phyloP scores from a whole-genome alignment of 1,139 yeast genomes.

The Saccharomycopsis hybrid region DNA sequence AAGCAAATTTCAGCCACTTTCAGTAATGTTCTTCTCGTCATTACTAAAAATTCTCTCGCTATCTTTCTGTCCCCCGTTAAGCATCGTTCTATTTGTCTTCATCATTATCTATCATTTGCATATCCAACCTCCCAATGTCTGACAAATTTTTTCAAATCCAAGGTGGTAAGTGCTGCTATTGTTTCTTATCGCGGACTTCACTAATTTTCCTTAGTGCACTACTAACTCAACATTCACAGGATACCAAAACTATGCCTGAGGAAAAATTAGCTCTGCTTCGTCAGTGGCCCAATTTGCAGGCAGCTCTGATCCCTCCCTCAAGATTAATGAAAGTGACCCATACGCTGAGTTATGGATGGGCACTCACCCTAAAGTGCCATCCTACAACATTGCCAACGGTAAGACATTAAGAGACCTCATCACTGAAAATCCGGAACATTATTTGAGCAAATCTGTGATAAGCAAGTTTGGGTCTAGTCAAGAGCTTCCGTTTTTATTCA shows the following conservation, averaged over 20 bases:
- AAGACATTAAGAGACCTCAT: conserved; percentile 61
- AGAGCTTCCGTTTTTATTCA: conserved; percentile 86
- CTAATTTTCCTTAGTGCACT: no score
- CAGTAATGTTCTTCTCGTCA: no score
- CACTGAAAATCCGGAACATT: conserved; percentile 46
- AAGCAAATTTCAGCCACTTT: no score
- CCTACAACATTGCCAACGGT: conserved; percentile 50
- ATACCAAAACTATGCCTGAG: conserved; percentile 76
- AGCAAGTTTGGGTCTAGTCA: conserved; percentile 51
- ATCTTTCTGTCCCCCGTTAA: no score
- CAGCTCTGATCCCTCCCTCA: conserved; percentile 52
- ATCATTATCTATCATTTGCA: no score
- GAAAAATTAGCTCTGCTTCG: conserved; percentile 75
- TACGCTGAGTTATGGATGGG: conserved; percentile 99
- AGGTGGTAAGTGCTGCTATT: not conserved
- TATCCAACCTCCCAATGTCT: conserved; percentile 1
- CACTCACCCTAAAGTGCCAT: conserved; percentile 89
- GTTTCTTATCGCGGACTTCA: no score
- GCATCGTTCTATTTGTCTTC: no score
- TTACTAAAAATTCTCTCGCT: no score
- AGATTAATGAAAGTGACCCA: conserved; percentile 66
- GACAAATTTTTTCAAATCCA: conserved; percentile 15
- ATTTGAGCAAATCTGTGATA: conserved; percentile 53
- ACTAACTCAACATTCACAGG: conserved; percentile 24
- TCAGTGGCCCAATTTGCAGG: conserved; percentile 87